A percentile compares a stretch with the other conserved stretches of the same genome.
Conservation (phyloP, 208 protist genomes). For the Kentomonas sorsogonicus region DNA sequence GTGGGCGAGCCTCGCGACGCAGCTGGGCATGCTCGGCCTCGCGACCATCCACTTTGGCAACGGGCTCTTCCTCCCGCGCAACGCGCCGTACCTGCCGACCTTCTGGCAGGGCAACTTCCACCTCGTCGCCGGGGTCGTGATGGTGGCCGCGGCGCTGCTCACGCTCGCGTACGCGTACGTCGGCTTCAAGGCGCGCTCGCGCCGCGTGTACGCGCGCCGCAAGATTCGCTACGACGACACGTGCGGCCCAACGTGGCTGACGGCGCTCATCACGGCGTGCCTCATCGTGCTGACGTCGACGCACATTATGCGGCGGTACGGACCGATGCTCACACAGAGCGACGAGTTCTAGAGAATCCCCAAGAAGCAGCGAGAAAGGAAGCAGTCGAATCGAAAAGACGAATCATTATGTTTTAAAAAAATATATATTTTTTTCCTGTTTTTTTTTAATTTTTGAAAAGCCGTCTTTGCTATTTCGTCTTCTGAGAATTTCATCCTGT, state of each 20-base stretch:
- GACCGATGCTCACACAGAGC: conserved; percentile 76
- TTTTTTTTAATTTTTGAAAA: conserved; percentile 3
- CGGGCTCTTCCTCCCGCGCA: conserved; percentile 52
- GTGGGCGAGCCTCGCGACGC: conserved; percentile 66
- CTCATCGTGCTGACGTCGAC: conserved; percentile 40
- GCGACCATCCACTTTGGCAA: conserved; percentile 71
- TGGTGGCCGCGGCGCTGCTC: conserved; percentile 49
- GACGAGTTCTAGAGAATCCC: conserved; percentile 75
- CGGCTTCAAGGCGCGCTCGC: conserved; percentile 61
- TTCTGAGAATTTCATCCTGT: no score
- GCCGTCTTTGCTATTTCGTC: no score
- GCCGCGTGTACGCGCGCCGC: conserved; percentile 74
- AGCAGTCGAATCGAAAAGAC: neutral
- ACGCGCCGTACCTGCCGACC: conserved; percentile 28
- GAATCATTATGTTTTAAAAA: neutral
- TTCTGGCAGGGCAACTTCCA: conserved; percentile 72
- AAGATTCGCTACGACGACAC: conserved; percentile 85
- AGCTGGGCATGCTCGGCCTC: conserved; percentile 69
- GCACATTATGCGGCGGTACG: conserved; percentile 70
- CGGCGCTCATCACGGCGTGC: conserved; percentile 42
- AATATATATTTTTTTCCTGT: conserved; percentile 1
- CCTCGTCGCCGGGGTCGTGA: conserved; percentile 43
- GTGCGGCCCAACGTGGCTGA: conserved; percentile 53
- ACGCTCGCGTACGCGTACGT: conserved; percentile 70
- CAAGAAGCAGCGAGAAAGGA: neutral